Base-by-base conservation (phyloP, 2,329 filamentous ascomycete species). In the Alternaria incomplexa region DNA sequence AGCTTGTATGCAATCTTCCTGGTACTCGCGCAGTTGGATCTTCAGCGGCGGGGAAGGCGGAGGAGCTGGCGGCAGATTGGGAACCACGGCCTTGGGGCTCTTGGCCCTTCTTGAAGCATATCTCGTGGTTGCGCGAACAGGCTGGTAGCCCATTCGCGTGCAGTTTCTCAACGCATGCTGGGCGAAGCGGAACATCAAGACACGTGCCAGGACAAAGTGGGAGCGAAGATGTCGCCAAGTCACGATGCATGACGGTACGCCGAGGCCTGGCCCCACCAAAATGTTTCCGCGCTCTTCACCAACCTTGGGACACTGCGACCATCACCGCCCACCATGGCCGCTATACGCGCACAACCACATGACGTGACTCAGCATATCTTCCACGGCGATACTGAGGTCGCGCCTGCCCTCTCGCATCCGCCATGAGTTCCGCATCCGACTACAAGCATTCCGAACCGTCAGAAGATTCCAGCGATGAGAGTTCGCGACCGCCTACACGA, bases 1-100 rank as follows among this genome's bases (percentile, higher is more conserved):
- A 0, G 93, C 89, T 73, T 92, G 88, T 64, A 97, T 96, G 75
- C 93, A 96, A 85, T 97, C 93, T 83, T 96, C 90, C 77, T 97
- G 94, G 75, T 97, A 97, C 70, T 91, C 85, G 69, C 93, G 91
- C 45, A 97, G 88, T 59, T 85, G 85, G 57, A 95, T 83, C 44
- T 78, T 75, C 13, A 73, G 67, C 32, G 75, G 68, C 51, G 60
- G 22, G 3, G 62, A 68, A 54, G 54, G 60, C 44, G 58, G 61
- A 40, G 22, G 65, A 30, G 63, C 22, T 26, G 65, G 51, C 25
- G 59, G 52, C 22, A 62, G 59, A 23, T 50, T 47, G n/a, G 11
- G 44, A 4, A 32, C 25, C 12, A 30, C 20, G 22, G 6, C 28
- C 46, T 52, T 6, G 40, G 40, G 10, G 44, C 45, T 26, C 22